phyloP scores from a whole-genome alignment of 164 flowering plant genomes.

The Akebia trifoliata region DNA sequence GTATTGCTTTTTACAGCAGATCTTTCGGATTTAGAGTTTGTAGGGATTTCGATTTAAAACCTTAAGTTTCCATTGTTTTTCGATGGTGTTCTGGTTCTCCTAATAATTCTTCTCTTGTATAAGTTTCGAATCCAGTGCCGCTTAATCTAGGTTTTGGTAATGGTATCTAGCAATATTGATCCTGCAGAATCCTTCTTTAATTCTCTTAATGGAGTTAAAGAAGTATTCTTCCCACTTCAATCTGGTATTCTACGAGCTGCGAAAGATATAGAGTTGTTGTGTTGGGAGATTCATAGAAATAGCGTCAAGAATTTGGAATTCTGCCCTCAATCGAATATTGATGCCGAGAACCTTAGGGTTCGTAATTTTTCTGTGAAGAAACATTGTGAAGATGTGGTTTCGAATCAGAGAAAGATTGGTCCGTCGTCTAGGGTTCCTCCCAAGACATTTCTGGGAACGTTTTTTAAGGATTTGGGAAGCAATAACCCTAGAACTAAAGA shows the following conservation, averaged over 20 bases:
- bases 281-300: constrained; percentile 28
- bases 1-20: too few species aligned
- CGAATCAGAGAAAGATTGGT: constrained; percentile 49
- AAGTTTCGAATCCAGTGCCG: too few species aligned
- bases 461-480: too few species aligned
- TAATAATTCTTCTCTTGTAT: too few species aligned
- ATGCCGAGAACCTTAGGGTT: constrained; percentile 12
- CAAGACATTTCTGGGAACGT: constrained; percentile 44
- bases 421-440: constrained; percentile 41
- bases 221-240: constrained; percentile 60
- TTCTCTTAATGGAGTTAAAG: constrained; percentile 61
- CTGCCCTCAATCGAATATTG: constrained; percentile 12
- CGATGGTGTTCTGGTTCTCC: too few species aligned
- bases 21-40: too few species aligned
- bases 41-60: too few species aligned
- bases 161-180: constrained; percentile 63
- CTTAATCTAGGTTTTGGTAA: constrained; percentile 10
- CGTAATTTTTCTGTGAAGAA: constrained; percentile 28
- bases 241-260: constrained; percentile 55
- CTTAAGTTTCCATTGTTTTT: too few species aligned
- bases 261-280: constrained; percentile 57
- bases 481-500: too few species aligned
- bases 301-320: constrained; percentile 14
- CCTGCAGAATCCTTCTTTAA: constrained; percentile 68
- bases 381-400: constrained; percentile 22